Conservation (phyloP, 768 basidiomycete genomes). For the Mycena crocata region DNA sequence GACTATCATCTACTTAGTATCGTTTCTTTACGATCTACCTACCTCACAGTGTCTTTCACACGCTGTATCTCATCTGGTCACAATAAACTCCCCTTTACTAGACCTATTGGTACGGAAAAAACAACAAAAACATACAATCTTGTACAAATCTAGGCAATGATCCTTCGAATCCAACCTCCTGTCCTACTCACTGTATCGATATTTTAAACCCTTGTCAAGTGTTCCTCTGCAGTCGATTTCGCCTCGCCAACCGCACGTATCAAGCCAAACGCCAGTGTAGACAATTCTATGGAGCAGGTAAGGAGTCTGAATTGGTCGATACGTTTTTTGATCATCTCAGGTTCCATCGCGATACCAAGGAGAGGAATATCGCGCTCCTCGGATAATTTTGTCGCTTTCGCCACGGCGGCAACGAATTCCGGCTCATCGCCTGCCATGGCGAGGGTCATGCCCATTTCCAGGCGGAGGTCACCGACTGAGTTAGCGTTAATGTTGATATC, state of each 20-base stretch:
- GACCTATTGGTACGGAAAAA: too few species aligned
- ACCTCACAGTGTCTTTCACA: too few species aligned
- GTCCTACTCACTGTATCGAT: too few species aligned
- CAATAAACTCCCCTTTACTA: too few species aligned
- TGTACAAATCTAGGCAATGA: too few species aligned
- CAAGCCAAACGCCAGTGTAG: background rate
- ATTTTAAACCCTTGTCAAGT: too few species aligned
- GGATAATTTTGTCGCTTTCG: background rate
- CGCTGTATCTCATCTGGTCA: too few species aligned
- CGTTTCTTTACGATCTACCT: too few species aligned
- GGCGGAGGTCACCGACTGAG: conserved; percentile 11
- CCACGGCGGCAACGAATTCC: conserved; percentile 5
- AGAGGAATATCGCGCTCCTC: conserved; percentile 3
- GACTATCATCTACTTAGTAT: too few species aligned
- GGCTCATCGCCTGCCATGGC: conserved; percentile 3
- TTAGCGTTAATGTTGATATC: background rate
- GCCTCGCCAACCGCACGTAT: background rate
- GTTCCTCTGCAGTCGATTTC: background rate
- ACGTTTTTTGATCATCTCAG: background rate
- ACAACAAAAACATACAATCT: too few species aligned
- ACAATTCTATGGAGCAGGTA: background rate
- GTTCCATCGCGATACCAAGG: background rate
- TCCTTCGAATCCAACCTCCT: too few species aligned
- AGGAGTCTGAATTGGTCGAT: conserved; percentile 3
- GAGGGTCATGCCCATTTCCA: conserved; percentile 12